Evolutionary conservation across 768 basidiomycete genomes (phyloP).

Genomic region (Ramaria sp.): DNA sequence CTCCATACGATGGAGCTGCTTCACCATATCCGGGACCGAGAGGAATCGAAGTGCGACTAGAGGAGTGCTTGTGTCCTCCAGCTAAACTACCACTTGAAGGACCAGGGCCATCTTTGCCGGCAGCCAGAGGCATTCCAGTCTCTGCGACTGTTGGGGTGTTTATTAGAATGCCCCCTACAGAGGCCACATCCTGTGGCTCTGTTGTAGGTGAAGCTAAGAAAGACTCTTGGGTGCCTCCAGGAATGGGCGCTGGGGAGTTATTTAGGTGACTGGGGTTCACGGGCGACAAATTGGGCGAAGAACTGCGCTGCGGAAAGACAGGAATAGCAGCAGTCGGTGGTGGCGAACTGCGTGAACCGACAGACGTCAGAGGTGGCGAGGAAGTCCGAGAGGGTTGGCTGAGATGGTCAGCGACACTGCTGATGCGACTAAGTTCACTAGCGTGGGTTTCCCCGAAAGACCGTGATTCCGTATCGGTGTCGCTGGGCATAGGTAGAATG

Average conservation of each 20-base stretch:
- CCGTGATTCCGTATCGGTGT: slow-evolving; percentile 60
- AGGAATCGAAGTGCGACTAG: slow-evolving; percentile 21
- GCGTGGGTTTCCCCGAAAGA: slow-evolving; percentile 84
- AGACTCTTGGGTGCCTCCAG: slow-evolving; percentile 10
- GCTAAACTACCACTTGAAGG: slow-evolving; percentile 51
- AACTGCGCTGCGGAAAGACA: slow-evolving; percentile 2
- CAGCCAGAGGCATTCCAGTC: slow-evolving; percentile 61
- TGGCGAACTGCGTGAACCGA: not conserved
- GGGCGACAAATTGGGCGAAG: slow-evolving; percentile 9
- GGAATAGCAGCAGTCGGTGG: slow-evolving; percentile 13
- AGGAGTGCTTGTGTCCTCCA: slow-evolving; percentile 14
- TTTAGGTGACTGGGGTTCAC: slow-evolving; percentile 18
- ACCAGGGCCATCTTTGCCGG: slow-evolving; percentile 49
- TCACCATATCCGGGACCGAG: slow-evolving; percentile 5
- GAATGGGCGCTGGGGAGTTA: slow-evolving; percentile 17
- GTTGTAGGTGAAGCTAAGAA: slow-evolving; percentile 21
- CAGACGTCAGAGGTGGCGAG: slow-evolving; percentile 11
- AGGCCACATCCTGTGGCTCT: slow-evolving; percentile 19
- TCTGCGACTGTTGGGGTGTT: slow-evolving; percentile 58
- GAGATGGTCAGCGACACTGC: slow-evolving; percentile 7
- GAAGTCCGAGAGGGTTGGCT: not conserved
- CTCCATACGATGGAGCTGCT: slow-evolving; percentile 2
- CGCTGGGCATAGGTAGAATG: slow-evolving; percentile 32
- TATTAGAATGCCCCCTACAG: slow-evolving; percentile 13
- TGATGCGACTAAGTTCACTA: slow-evolving; percentile 52